A percentile compares a stretch with the other conserved stretches of the same genome.
phyloP scores from a whole-genome alignment of 2,329 filamentous ascomycete genomes.

The Alternaria triticimaculans region DNA sequence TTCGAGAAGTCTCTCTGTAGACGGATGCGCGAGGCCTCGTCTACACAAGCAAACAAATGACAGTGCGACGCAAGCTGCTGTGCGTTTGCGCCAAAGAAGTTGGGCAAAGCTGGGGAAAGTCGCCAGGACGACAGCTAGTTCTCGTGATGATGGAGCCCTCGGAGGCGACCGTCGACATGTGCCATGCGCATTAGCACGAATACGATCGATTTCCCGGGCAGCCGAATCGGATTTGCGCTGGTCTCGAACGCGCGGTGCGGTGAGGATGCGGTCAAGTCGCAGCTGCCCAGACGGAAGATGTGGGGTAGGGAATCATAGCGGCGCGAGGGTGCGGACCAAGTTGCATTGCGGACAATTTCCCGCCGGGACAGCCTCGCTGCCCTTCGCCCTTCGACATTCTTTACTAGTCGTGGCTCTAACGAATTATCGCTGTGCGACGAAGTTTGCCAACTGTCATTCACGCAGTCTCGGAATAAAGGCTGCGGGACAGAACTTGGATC shows the following conservation, averaged over 20 bases:
- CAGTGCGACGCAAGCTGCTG: background rate
- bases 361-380: background rate
- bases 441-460: background rate
- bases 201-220: background rate
- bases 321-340: background rate
- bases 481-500: background rate
- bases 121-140: background rate
- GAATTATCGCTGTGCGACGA: background rate
- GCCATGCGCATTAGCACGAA: background rate
- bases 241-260: background rate
- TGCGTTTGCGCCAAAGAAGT: background rate
- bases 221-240: background rate
- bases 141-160: background rate
- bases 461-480: background rate
- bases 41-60: background rate
- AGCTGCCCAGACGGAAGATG: constrained; percentile 1
- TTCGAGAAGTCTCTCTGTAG: background rate
- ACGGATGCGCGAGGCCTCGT: background rate
- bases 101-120: background rate
- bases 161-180: background rate
- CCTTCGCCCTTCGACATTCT: background rate
- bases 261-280: background rate
- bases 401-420: background rate
- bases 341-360: background rate
- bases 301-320: background rate